These are phyloP conservation scores for Phytophthora tubulina DNA, from an alignment of 352 stramenopile species.

Conservation along the genomic window DNA sequence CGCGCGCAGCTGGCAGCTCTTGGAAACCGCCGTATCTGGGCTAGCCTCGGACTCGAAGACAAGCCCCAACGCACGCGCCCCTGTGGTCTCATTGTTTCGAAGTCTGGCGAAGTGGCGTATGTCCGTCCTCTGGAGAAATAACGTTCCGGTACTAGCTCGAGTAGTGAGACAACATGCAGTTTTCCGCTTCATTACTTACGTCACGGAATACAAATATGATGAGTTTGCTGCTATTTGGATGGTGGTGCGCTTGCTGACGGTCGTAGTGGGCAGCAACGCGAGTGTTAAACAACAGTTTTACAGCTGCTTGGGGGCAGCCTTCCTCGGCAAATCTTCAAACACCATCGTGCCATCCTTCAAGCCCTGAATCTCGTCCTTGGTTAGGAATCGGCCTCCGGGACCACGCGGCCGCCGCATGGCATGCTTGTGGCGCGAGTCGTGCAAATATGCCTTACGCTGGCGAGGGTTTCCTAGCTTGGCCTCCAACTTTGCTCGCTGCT, in stretches of 20 bases:
- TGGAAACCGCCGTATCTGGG: slow-evolving; percentile 86
- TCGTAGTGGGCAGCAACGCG: slow-evolving; percentile 1
- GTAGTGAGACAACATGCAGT: slow-evolving; percentile 23
- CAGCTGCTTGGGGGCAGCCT: slow-evolving; percentile 50
- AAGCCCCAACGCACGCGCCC: slow-evolving; percentile 63
- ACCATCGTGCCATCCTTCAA: slow-evolving; percentile 80
- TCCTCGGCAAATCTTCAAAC: slow-evolving; percentile 72
- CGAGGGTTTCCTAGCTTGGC: slow-evolving; percentile 81
- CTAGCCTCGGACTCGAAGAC: slow-evolving; percentile 85
- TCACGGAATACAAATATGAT: slow-evolving; percentile 50
- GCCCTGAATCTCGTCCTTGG: slow-evolving; percentile 85
- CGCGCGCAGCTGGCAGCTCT: slow-evolving; percentile 77
- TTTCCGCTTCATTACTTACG: slow-evolving; percentile 34
- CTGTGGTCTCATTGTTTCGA: slow-evolving; percentile 77
- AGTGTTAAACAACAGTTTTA: slow-evolving; percentile 21
- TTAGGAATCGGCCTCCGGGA: slow-evolving; percentile 86
- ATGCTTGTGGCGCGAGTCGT: slow-evolving; percentile 89
- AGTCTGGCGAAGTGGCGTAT: slow-evolving; percentile 77
- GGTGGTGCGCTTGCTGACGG: background rate
- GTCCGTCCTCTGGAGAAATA: slow-evolving; percentile 75
- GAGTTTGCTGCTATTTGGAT: slow-evolving; percentile 27
- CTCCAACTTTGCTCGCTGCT: slow-evolving; percentile 89
- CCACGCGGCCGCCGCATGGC: slow-evolving; percentile 88
- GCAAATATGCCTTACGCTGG: slow-evolving; percentile 89
- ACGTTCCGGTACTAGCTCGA: slow-evolving; percentile 4